Evolutionary conservation across 176 grass and related monocot species (phyloP).

Genomic region (Aechmea fasciata): DNA sequence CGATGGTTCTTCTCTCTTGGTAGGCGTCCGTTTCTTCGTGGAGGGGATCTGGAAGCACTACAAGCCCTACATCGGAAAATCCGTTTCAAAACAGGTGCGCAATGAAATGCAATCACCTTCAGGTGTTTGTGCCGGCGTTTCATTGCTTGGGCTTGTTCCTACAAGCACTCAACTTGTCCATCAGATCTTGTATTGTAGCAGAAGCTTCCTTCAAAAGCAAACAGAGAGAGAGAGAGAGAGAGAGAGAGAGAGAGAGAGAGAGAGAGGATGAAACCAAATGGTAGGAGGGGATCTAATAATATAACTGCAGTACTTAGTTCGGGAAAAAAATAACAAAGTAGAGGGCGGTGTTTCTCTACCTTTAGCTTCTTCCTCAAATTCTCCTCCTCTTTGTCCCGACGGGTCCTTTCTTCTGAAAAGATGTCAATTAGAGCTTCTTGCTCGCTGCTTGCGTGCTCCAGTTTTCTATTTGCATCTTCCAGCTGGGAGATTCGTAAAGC

Average conservation of each 20-base stretch:
- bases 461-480: slow-evolving; percentile 58
- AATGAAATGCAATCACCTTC: not conserved
- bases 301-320: not conserved
- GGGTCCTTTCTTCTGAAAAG: slow-evolving; percentile 89
- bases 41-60: too few relatives aligned
- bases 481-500: slow-evolving; percentile 38
- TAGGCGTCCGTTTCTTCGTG: too few relatives aligned
- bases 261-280: not conserved
- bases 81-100: not conserved
- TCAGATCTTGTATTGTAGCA: slow-evolving; percentile 54
- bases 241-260: not conserved
- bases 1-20: too few relatives aligned
- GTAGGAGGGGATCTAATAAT: not conserved
- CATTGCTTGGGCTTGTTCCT: slow-evolving; percentile 44
- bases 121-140: not conserved
- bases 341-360: slow-evolving; percentile 27
- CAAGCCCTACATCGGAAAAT: too few relatives aligned
- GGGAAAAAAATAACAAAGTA: not conserved
- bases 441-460: slow-evolving; percentile 68
- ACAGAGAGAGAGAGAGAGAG: not conserved
- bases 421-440: slow-evolving; percentile 87
- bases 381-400: slow-evolving; percentile 69
- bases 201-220: slow-evolving; percentile 48
- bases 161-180: slow-evolving; percentile 38
- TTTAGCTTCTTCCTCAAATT: slow-evolving; percentile 74